These are phyloP conservation scores for Nakaseomyces delphensis DNA, from an alignment of 1,139 yeast genomes.

Conservation along the genomic window DNA sequence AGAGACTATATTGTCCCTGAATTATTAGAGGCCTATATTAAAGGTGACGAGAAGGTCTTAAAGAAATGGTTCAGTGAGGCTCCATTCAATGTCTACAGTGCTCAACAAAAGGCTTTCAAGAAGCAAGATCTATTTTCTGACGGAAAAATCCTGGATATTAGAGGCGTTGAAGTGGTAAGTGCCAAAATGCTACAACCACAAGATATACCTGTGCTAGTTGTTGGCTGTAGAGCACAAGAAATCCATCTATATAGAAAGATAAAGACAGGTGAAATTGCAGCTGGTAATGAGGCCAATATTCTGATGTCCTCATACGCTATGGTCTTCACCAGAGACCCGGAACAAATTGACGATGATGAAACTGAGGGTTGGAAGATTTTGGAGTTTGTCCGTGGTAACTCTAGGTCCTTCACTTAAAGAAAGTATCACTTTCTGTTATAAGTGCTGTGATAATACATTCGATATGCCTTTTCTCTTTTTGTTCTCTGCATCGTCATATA, in stretches of 20 bases:
- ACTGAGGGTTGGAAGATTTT: conserved; percentile 97
- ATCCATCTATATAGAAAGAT: conserved; percentile 80
- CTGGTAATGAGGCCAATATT: conserved; percentile 92
- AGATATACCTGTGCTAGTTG: conserved; percentile 86
- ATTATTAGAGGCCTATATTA: conserved; percentile 87
- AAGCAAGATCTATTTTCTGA: conserved; percentile 91
- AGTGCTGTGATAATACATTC: too few relatives aligned
- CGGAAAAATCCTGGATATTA: conserved; percentile 82
- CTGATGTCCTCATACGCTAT: conserved; percentile 89
- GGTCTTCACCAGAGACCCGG: conserved; percentile 90
- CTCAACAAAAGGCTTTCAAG: conserved; percentile 84
- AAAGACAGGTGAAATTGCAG: conserved; percentile 90
- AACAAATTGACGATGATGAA: conserved; percentile 77
- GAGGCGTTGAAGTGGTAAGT: conserved; percentile 90
- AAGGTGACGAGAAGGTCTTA: conserved; percentile 77
- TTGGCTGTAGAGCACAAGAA: conserved; percentile 95
- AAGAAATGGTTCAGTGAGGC: conserved; percentile 95
- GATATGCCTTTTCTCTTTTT: too few relatives aligned
- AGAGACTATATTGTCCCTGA: conserved; percentile 94
- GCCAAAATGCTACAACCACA: conserved; percentile 87
- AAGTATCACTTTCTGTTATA: too few relatives aligned
- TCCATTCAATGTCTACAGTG: conserved; percentile 89
- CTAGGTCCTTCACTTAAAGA: conserved; percentile 74
- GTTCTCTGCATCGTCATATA: not conserved
- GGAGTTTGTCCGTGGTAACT: conserved; percentile 91